Percentiles rank a stretch among this genome's conserved stretches.
Evolutionary conservation across 768 basidiomycete species (phyloP).

Genomic region (Fomitopsis pulvina): DNA sequence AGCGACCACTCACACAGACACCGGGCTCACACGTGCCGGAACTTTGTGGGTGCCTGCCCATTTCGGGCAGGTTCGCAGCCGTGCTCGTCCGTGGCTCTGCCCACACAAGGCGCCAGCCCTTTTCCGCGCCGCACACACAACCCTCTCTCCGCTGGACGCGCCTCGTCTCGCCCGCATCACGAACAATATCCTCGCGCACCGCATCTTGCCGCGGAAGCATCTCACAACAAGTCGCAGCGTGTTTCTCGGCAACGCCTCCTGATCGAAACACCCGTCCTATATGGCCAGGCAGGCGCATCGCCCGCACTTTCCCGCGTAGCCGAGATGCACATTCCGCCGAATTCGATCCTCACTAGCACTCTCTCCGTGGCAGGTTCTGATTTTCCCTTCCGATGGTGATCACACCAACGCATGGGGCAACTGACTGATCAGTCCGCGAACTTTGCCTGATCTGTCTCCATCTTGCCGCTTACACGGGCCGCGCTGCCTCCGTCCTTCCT

Average conservation of each 20-base stretch:
- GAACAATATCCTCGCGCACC: too few relatives aligned
- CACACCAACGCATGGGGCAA: neutral
- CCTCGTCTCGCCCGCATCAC: too few relatives aligned
- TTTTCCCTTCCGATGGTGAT: neutral
- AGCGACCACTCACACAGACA: neutral
- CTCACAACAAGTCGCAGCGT: too few relatives aligned
- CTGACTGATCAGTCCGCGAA: neutral
- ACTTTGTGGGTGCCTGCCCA: conserved; percentile 2
- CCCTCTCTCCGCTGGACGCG: too few relatives aligned
- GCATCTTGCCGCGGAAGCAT: too few relatives aligned
- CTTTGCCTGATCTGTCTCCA: neutral
- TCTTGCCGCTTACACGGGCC: too few relatives aligned
- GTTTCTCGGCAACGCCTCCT: too few relatives aligned
- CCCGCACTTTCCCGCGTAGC: neutral
- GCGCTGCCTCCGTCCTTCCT: neutral
- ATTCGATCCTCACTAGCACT: too few relatives aligned
- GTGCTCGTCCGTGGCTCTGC: neutral
- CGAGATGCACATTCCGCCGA: neutral
- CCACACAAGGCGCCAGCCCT: neutral
- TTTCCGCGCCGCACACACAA: neutral
- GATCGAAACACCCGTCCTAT: too few relatives aligned
- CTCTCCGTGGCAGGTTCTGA: neutral
- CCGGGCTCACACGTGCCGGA: neutral
- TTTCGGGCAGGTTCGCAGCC: neutral
- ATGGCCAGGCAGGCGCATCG: too few relatives aligned